Evolutionary conservation across 1,139 yeast genomes (phyloP).

Genomic region (Kodamaea ohmeri): DNA sequence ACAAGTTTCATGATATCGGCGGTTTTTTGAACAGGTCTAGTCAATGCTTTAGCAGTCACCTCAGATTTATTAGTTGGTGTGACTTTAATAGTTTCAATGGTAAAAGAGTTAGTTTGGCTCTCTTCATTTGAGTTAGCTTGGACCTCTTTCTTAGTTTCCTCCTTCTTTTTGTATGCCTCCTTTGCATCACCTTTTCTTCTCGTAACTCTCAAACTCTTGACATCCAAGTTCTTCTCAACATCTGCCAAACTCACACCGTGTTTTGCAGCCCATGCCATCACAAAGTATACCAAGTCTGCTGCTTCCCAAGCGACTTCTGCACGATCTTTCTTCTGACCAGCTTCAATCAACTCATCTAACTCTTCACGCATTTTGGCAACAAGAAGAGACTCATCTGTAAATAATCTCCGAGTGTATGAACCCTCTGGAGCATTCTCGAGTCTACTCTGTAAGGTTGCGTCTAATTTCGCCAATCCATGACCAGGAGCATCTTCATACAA

Average conservation of each 20-base stretch:
- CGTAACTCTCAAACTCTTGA: constrained; percentile 81
- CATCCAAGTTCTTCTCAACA: constrained; percentile 78
- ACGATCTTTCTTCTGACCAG: constrained; percentile 47
- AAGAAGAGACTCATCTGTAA: constrained; percentile 70
- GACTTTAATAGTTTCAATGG: constrained; percentile 54
- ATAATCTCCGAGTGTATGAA: constrained; percentile 86
- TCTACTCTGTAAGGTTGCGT: constrained; percentile 57
- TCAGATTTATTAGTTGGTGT: constrained; percentile 46
- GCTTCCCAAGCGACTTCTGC: constrained; percentile 93
- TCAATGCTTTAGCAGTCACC: constrained; percentile 55
- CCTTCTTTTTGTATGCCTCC: constrained; percentile 52
- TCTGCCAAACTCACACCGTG: constrained; percentile 77
- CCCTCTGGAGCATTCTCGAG: constrained; percentile 74
- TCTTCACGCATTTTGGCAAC: constrained; percentile 91
- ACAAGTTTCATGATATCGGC: constrained; percentile 90
- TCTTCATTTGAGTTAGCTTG: too few species aligned
- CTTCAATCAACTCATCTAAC: constrained; percentile 93
- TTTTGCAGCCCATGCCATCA: constrained; percentile 80
- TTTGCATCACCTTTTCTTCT: constrained; percentile 97
- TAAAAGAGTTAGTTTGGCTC: constrained; percentile 38
- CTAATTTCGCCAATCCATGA: constrained; percentile 63
- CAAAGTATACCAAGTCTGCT: constrained; percentile 91
- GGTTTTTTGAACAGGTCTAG: constrained; percentile 90
- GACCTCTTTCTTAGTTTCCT: constrained; percentile 15
- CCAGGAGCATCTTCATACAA: constrained; percentile 47